Evolutionary conservation across 352 stramenopile genomes (phyloP), one percentile per base, ranked within the genome.

Genomic region (Pythium brassicae): DNA sequence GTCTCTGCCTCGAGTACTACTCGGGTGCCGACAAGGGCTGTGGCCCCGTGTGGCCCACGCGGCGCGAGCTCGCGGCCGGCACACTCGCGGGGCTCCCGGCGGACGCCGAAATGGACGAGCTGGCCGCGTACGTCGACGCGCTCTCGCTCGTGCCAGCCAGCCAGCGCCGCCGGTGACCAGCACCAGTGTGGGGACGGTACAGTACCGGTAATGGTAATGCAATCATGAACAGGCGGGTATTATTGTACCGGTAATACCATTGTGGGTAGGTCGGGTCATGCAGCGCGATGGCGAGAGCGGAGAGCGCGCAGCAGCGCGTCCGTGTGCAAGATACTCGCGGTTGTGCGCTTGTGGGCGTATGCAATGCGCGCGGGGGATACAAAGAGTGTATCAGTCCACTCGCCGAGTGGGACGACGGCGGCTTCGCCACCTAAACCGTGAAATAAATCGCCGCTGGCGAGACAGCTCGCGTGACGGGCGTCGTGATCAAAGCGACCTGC

Each of bases 1-100:
- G 75, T 56, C 53, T 92, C 35, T 82, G 66, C 32, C 69, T 92
- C 34, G 74, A 87, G 55, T 92, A 92, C 43, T 92, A 90, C 61
- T 92, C 82, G 8, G 82, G 82, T 1, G 77, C 76, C 0, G 82
- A 92, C 56, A 82, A 82, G 25, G 82, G 82, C 26, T 92, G 82
- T 47, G 73, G 76, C 0, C 79, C 79, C 3, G 74, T 89, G 63
- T 89, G 78, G 78, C 78, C 76, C 19, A 82, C 74, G 17, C 78
- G 78, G 0, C 66, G 71, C 8, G 76, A 89, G 22, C 53, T 89
- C 5, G 78, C 78, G 3, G 59, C 57, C 19, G 61, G 68, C n/a
- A 86, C 78, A 19, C 59, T 89, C 3, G 74, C 64, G 23, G 78
- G 76, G 1, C 51, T 89, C 17, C 76, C 78, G 0, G 57, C 64